Percentiles rank a stretch among this genome's conserved stretches.
phyloP scores from a whole-genome alignment of 768 basidiomycete genomes.

The Boletus huronensis region DNA sequence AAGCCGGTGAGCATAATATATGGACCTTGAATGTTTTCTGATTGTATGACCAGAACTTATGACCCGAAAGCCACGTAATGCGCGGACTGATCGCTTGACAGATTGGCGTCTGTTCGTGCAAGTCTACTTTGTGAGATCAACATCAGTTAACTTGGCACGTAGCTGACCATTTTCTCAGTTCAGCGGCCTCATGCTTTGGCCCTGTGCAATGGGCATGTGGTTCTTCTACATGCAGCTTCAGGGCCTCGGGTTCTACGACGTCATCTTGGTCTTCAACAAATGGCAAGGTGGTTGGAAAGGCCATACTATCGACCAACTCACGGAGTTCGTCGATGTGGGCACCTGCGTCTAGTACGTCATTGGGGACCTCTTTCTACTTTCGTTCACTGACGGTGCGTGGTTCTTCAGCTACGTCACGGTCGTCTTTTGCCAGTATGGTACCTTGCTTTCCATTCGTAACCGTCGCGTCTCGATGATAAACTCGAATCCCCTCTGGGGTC shows the following conservation, averaged over 20 bases:
- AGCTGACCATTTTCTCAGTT: slow-evolving; percentile 28
- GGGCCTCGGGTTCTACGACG: slow-evolving; percentile 32
- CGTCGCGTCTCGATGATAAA: slow-evolving; percentile 27
- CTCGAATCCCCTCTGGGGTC: slow-evolving; percentile 35
- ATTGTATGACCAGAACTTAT: slow-evolving; percentile 36
- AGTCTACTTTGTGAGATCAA: slow-evolving; percentile 38
- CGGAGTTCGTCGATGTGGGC: slow-evolving; percentile 37
- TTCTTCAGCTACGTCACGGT: slow-evolving; percentile 34
- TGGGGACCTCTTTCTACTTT: slow-evolving; percentile 5
- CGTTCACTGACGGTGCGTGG: background rate
- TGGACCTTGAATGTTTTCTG: background rate
- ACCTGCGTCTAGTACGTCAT: slow-evolving; percentile 40
- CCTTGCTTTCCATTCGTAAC: slow-evolving; percentile 26
- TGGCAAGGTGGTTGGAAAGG: slow-evolving; percentile 39
- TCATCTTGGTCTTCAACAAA: slow-evolving; percentile 38
- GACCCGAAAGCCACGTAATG: slow-evolving; percentile 46
- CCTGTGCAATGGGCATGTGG: slow-evolving; percentile 41
- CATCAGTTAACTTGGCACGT: background rate
- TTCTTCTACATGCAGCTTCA: slow-evolving; percentile 38
- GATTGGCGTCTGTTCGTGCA: slow-evolving; percentile 49
- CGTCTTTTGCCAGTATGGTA: slow-evolving; percentile 28
- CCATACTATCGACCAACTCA: slow-evolving; percentile 28
- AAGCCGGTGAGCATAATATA: slow-evolving; percentile 34
- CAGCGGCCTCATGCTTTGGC: slow-evolving; percentile 44
- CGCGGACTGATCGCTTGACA: slow-evolving; percentile 44